Evolutionary conservation across 345 rosid species (phyloP), one percentile per base, ranked within the genome.

Genomic region (Anastatica hierochuntica): DNA sequence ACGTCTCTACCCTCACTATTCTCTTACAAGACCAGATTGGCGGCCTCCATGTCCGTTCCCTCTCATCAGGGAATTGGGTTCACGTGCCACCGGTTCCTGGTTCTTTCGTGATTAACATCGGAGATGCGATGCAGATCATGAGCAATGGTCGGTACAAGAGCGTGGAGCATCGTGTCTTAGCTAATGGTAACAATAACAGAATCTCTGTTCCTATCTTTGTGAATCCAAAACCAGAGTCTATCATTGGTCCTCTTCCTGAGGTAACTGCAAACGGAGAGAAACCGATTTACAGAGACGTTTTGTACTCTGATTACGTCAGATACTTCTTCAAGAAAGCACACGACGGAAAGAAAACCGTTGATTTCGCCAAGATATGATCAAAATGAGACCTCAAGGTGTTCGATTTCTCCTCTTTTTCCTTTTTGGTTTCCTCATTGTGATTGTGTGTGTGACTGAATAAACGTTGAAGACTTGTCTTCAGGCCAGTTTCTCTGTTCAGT

Each of bases 1-100:
- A 72, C 19, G 45, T 63, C 7, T 57, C 69, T 0, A 18, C 60
- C 1, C 52, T 63, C 50, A 67, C 73, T 0, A 18, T 68, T 4
- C 70, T 72, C 29, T 56, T 58, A 17, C 76, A 72, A 19, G 67
- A 68, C 13, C 53, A 43, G 3, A 34, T 59, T 12, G 67, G 77
- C 10, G 77, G 77, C 2, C 64, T 68, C 3, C 62, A 72, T 37
- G 64, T 73, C 1, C 72, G 61, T 30, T 60, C 50, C 2, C 18
- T 42, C 0, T 3, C 10, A 0, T 3, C 60, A 10, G 63, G 45
- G 11, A 58, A 8, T 4, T 61, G 66, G 58, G 48, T 61, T 3
- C 43, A 40, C 9, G 58, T 61, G 8, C 58, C 51, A 4, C 43
- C 58, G 7, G 5, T 61, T 2, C 7, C 38, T 9, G 50, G 66